Base-by-base conservation (phyloP, 306 rosid genomes). In the Luffa aegyptiaca region DNA sequence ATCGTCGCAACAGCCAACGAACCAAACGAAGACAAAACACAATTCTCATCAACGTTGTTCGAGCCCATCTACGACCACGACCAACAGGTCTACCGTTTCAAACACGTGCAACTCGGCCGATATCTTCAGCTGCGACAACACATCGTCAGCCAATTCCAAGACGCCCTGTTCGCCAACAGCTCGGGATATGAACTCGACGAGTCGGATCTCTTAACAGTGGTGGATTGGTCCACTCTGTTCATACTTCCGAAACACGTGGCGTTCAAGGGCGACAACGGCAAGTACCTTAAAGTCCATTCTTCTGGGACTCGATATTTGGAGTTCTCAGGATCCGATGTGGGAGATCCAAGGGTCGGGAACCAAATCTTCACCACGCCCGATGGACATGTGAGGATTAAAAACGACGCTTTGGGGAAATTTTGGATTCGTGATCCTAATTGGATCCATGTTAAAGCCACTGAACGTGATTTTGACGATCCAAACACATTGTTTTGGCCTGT, bases 161-260 rank as follows among this genome's bases (percentile, higher is more conserved):
- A 39, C 8, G 58, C 75, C n/a, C 21, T 81, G 16, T 74, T 21
- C 6, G 74, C 75, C 12, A 14, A 1, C 33, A n/a, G 63, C 8
- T 12, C 3, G 0, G 31, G 33, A 18, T 13, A n/a, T 12, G 58
- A 58, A 68, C 0, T 0, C 12, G 59, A 13, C 31, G 46, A 12
- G 21, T 16, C 26, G 5, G 80, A 79, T 16, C 46, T 79, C 39
- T 56, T 10, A 44, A 41, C 62, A 1, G 37, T 61, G 12, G n/a
- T 79, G 0, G 76, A 83, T 13, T 79, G 85, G 82, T 72, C 75
- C 5, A 45, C 48, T 26, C 20, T 77, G 8, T 10, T 57, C 16
- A 11, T 72, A 17, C 57, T 83, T n/a, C 85, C 85, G 7, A 79
- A 72, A 63, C 73, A 70, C 2, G 76, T 83, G 16, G 82, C 70